Conservation (phyloP, 2,329 filamentous ascomycete genomes). For the Tothia fuscella region DNA sequence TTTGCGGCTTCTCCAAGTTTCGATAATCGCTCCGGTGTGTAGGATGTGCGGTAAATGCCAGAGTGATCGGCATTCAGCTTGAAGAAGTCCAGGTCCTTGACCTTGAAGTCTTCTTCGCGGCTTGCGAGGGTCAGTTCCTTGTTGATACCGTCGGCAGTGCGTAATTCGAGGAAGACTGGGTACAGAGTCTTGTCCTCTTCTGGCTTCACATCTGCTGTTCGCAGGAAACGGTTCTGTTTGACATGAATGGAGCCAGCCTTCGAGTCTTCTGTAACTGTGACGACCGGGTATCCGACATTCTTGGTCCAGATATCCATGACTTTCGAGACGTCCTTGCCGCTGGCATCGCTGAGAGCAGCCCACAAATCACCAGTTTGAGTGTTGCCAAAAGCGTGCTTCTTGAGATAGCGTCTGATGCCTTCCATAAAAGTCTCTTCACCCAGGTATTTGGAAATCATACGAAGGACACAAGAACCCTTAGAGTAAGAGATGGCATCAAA, state of each 20-base stretch:
- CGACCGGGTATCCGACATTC: conserved; percentile 84
- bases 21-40: conserved; percentile 67
- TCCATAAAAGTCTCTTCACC: conserved; percentile 90
- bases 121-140: conserved; percentile 59
- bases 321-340: conserved; percentile 77
- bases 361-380: conserved; percentile 85
- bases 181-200: conserved; percentile 84
- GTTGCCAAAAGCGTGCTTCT: conserved; percentile 95
- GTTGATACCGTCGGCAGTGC: conserved; percentile 71
- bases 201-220: conserved; percentile 84
- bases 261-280: conserved; percentile 70
- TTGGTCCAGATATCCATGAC: conserved; percentile 97
- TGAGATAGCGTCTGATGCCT: conserved; percentile 79
- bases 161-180: conserved; percentile 78
- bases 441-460: conserved; percentile 94
- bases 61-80: conserved; percentile 95
- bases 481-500: conserved; percentile 97
- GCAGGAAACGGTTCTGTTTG: conserved; percentile 90
- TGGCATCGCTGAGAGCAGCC: conserved; percentile 76
- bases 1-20: conserved; percentile 85
- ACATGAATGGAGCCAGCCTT: conserved; percentile 53
- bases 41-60: conserved; percentile 82
- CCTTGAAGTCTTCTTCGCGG: conserved; percentile 65
- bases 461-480: conserved; percentile 88
- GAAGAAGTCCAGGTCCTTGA: conserved; percentile 77